Base-by-base conservation (phyloP, 768 basidiomycete genomes). In the Boletus reticulatus region DNA sequence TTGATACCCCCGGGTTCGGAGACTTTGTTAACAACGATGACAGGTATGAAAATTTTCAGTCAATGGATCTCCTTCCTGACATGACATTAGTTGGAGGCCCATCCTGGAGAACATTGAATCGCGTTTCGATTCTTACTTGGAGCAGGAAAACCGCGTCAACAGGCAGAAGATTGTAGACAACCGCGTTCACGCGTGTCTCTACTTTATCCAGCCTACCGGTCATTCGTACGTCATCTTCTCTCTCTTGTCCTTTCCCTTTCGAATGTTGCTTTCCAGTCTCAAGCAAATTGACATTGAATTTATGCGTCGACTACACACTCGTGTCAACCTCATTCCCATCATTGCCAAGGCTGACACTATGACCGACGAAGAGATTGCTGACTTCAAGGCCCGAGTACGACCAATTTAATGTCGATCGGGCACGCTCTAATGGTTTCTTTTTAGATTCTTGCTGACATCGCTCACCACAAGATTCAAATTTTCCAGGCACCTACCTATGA, bases 21-120 rank as follows among this genome's bases (percentile, higher is more conserved):
- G 97, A 99, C 73, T 98, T 97, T 73, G 95, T 98, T 69, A 98
- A 99, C 80, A 99, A 99, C 72, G 93, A 97, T 64, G 94, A 97
- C 68, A 94, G 94, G 94, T 93, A 59, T 61, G 76, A 61, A 61
- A 63, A 46, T 50, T 59, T 67, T 42, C 49, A 17, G 22, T 63
- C 47, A 39, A 19, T 38, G 29, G 20, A 34, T 48, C 50, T 47
- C 19, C 59, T 63, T 42, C 58, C 59, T 62, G 32, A 60, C 65
- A 61, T 54, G 31, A 58, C 46, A 51, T 22, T 62, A 97, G 96
- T 73, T 99, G 97, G 97, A 94, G 92, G 73, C 97, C 97, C 50
- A 96, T 99, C 61, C 83, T 98, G 19, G 95, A 98, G 73, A 94
- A 98, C 78, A 97, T 99, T 59, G 97, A 98, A 73, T 87, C 92